These are phyloP conservation scores for Cryptosporidium viatorum DNA, from an alignment of 169 alveolate genomes.

Conservation along the genomic window DNA sequence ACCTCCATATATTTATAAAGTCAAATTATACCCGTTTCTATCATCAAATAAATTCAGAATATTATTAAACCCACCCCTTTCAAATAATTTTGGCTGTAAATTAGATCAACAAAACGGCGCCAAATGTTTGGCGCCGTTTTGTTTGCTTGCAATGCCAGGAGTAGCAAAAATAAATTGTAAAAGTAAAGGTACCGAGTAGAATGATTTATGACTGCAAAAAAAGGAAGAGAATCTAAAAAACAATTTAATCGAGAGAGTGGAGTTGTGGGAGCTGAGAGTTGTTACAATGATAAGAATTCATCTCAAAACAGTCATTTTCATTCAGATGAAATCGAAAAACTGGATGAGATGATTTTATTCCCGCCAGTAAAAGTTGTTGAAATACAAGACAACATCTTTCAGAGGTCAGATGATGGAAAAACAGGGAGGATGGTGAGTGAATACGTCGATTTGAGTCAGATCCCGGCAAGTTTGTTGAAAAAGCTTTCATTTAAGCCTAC, in stretches of 20 bases:
- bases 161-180: neutral
- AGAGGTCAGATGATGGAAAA: neutral
- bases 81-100: constrained; percentile 4
- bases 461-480: constrained; percentile 6
- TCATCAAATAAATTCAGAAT: too few species aligned
- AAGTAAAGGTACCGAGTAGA: neutral
- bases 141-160: neutral
- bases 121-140: neutral
- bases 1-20: too few species aligned
- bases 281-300: neutral
- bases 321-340: neutral
- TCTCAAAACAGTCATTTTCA: neutral
- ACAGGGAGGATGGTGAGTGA: constrained; percentile 13
- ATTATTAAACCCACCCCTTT: neutral
- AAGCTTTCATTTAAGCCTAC: constrained; percentile 3
- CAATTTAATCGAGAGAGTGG: neutral
- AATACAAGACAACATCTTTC: neutral
- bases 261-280: neutral
- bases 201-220: neutral
- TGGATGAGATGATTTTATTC: constrained; percentile 5
- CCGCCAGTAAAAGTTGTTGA: neutral
- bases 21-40: neutral
- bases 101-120: neutral
- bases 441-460: constrained; percentile 10
- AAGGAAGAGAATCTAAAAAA: neutral